Evolutionary conservation across 1,284 basidiomycete species (phyloP).

Genomic region (Ganoderma leucocontextum): DNA sequence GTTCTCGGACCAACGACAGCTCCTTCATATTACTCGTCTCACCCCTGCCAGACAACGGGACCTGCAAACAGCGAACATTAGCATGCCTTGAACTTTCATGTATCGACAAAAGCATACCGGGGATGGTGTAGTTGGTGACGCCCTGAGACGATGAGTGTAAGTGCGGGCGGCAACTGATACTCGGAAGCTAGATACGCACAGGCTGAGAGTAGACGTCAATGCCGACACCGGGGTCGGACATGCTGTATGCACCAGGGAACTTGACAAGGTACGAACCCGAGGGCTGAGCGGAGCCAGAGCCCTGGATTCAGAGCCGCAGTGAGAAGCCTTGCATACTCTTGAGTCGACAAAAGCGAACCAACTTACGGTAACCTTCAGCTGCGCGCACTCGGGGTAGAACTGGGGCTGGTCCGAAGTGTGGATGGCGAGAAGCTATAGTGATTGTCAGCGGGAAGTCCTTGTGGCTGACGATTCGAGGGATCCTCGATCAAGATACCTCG

Average conservation of each 20-base stretch:
- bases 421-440: constrained; percentile 41
- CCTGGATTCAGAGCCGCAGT: constrained; percentile 12
- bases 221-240: constrained; percentile 46
- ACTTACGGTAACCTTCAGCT: constrained; percentile 46
- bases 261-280: constrained; percentile 44
- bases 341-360: too few species aligned
- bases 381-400: constrained; percentile 52
- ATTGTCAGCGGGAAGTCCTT: neutral
- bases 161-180: too few species aligned
- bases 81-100: neutral
- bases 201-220: constrained; percentile 46
- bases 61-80: constrained; percentile 28
- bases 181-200: constrained; percentile 12
- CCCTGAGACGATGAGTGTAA: constrained; percentile 8
- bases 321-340: too few species aligned
- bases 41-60: constrained; percentile 39
- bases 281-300: constrained; percentile 43
- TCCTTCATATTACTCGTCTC: constrained; percentile 8
- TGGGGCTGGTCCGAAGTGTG: constrained; percentile 46
- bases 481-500: constrained; percentile 32
- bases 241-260: constrained; percentile 48
- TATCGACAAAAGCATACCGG: constrained; percentile 24
- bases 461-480: neutral
- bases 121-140: constrained; percentile 48
- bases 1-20: neutral